These are phyloP conservation scores for Cyberlindnera suaveolens DNA, from an alignment of 805 yeast species.

Conservation along the genomic window DNA sequence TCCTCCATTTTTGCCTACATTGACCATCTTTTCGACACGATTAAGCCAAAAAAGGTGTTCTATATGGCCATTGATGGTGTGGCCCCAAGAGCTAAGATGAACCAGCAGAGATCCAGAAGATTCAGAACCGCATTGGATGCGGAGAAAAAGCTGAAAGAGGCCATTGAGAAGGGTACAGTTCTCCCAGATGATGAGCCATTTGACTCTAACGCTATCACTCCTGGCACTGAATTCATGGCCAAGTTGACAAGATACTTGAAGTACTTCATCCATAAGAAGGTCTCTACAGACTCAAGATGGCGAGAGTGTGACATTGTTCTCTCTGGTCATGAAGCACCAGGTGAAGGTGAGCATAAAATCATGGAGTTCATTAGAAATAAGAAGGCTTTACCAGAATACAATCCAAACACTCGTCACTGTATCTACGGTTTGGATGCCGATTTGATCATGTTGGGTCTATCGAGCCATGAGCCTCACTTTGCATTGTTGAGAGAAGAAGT, in stretches of 20 bases:
- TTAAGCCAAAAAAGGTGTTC: slow-evolving; percentile 79
- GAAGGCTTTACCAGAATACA: slow-evolving; percentile 66
- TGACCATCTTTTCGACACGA: slow-evolving; percentile 84
- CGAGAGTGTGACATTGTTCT: slow-evolving; percentile 67
- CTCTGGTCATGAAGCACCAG: slow-evolving; percentile 95
- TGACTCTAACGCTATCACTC: slow-evolving; percentile 90
- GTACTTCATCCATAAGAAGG: slow-evolving; percentile 83
- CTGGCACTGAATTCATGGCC: slow-evolving; percentile 96
- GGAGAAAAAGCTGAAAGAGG: slow-evolving; percentile 69
- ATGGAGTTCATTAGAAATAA: slow-evolving; percentile 84
- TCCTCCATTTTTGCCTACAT: slow-evolving; percentile 90
- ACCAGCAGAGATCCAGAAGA: slow-evolving; percentile 94
- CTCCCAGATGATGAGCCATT: slow-evolving; percentile 81
- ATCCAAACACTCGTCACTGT: slow-evolving; percentile 85
- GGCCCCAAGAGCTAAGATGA: slow-evolving; percentile 98
- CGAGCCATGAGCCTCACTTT: slow-evolving; percentile 93
- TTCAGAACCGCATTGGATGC: slow-evolving; percentile 93
- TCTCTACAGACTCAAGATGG: slow-evolving; percentile 85
- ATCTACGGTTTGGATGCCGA: slow-evolving; percentile 96
- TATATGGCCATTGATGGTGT: slow-evolving; percentile 99
- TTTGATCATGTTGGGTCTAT: slow-evolving; percentile 85
- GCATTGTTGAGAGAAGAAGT: slow-evolving; percentile 94
- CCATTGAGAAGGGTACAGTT: slow-evolving; percentile 63
- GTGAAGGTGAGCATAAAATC: slow-evolving; percentile 97
- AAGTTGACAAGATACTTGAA: slow-evolving; percentile 75